Evolutionary conservation across 2,329 filamentous ascomycete genomes (phyloP).

Genomic region (Ophidiomyces ophidiicola): DNA sequence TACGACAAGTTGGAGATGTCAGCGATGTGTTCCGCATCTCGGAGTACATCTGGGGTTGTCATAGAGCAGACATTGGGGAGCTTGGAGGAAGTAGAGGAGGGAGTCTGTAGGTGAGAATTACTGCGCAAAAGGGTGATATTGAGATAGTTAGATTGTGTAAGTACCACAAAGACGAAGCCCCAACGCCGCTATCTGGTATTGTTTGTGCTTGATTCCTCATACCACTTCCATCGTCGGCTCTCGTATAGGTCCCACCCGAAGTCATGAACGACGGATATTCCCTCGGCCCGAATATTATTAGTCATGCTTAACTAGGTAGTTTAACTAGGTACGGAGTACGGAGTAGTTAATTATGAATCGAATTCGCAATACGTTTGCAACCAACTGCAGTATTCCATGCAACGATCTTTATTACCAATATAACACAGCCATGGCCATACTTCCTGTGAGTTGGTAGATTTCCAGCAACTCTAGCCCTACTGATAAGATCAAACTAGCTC

Average conservation of each 20-base stretch:
- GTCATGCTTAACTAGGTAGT: neutral
- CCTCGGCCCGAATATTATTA: neutral
- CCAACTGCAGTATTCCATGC: too few relatives aligned
- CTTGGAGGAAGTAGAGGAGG: neutral
- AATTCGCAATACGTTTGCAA: too few relatives aligned
- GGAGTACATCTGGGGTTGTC: constrained; percentile 35
- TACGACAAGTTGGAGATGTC: constrained; percentile 32
- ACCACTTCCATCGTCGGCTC: too few relatives aligned
- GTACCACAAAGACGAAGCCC: too few relatives aligned
- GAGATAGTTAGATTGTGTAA: neutral
- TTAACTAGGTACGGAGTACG: too few relatives aligned
- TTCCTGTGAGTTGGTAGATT: constrained; percentile 1
- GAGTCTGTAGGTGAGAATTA: too few relatives aligned
- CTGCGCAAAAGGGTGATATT: neutral
- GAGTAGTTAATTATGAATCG: too few relatives aligned
- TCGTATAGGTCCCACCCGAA: too few relatives aligned
- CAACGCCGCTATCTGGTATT: too few relatives aligned
- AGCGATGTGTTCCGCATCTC: constrained; percentile 38
- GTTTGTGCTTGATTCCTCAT: too few relatives aligned
- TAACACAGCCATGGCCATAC: neutral
- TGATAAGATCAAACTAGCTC: neutral
- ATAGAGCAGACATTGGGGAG: constrained; percentile 33
- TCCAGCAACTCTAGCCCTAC: neutral
- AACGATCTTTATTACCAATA: too few relatives aligned
- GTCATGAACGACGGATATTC: too few relatives aligned